Base-by-base conservation (phyloP, 1,284 basidiomycete genomes). In the Apiotrichum mycotoxinovorans region DNA sequence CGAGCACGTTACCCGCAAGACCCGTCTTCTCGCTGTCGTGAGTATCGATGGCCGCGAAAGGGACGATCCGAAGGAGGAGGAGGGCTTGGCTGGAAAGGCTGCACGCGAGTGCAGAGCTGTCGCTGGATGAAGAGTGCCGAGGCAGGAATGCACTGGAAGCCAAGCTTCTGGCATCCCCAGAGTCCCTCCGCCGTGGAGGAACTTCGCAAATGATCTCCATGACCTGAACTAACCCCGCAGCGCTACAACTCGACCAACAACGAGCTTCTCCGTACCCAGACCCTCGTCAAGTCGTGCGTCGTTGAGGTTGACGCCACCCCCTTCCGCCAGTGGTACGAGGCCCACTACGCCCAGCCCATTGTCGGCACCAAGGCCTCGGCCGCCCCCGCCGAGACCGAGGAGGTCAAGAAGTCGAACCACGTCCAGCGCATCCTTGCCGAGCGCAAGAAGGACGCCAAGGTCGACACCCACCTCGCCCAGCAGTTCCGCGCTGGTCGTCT, bases 191-290 rank as follows among this genome's bases (percentile, higher is more conserved):
- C 33, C 33, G 33, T 34, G 9, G 33, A 34, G n/a, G n/a, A n/a
- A n/a, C n/a, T n/a, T n/a, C n/a, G n/a, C n/a, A n/a, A n/a, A n/a
- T n/a, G n/a, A n/a, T n/a, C n/a, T n/a, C n/a, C n/a, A n/a, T n/a
- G n/a, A n/a, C n/a, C n/a, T n/a, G n/a, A 51, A 27, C 57, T 55
- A 41, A 59, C 49, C 48, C 35, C 37, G 18, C 60, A 93, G 91
- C 88, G 91, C 52, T 97, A 97, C 85, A 97, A 97, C 79, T 85
- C 94, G 49, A 93, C 93, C 65, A 97, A 97, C 86, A 97, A 97
- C 81, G 93, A 97, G 81, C 85, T 97, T 74, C 93, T 97, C 76
- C 90, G 93, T 75, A 97, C 93, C 70, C 96, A 97, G 83, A 97
- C 93, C 61, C 86, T 97, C 60, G 93, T 97, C 76, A 96, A 94